Percentiles rank a stretch among this genome's conserved stretches.
These are phyloP conservation scores for Colletotrichum lini DNA, from an alignment of 2,329 filamentous ascomycete genomes.

Conservation along the genomic window DNA sequence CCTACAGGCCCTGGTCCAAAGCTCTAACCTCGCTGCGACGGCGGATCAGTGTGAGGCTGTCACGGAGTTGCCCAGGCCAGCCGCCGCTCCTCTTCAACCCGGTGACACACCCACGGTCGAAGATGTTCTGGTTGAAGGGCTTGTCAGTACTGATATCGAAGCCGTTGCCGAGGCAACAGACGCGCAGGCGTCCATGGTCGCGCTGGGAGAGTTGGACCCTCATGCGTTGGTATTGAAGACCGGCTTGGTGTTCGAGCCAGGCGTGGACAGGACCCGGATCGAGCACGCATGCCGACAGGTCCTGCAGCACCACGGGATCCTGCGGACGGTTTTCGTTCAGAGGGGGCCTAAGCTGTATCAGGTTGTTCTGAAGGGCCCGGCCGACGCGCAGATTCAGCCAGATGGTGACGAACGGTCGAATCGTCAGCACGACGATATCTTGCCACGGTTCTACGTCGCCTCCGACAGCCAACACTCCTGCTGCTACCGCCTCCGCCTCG, in stretches of 20 bases:
- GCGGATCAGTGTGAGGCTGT: not conserved
- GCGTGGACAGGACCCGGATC: not conserved
- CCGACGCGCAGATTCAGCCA: not conserved
- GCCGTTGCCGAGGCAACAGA: slow-evolving; percentile 11
- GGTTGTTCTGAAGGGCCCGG: slow-evolving; percentile 3
- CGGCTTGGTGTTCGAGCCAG: not conserved
- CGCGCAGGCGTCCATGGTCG: slow-evolving; percentile 10
- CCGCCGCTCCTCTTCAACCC: not conserved
- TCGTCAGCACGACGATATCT: slow-evolving; percentile 1
- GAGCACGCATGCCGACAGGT: not conserved
- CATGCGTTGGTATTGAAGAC: slow-evolving; percentile 6
- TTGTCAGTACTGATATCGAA: not conserved
- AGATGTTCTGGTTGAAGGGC: not conserved
- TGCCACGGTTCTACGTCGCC: slow-evolving; percentile 6
- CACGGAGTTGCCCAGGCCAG: not conserved
- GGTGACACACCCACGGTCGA: not conserved
- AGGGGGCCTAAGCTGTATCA: slow-evolving; percentile 4
- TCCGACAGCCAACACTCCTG: not conserved
- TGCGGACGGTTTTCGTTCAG: not conserved
- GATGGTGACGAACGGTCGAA: not conserved
- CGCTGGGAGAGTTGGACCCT: slow-evolving; percentile 4
- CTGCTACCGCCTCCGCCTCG: slow-evolving; percentile 3
- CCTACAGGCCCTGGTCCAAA: slow-evolving; percentile 4
- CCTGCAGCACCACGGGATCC: slow-evolving; percentile 3
- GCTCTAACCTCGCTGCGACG: not conserved